A percentile compares a stretch with the other conserved stretches of the same genome.
phyloP scores from a whole-genome alignment of 345 rosid species.

The Geranium brycei region DNA sequence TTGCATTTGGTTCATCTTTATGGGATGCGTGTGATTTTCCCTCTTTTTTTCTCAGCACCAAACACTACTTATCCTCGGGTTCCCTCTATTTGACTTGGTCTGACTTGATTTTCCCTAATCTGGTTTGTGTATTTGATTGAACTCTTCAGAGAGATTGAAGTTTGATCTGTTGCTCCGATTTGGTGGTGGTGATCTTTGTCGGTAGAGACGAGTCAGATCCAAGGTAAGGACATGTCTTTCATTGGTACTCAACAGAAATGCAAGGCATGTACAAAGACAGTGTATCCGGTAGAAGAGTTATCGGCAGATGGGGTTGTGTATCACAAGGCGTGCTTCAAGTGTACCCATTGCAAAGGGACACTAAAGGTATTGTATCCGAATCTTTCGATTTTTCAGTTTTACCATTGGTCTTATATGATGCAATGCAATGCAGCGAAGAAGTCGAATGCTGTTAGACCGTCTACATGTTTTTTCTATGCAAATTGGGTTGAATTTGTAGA shows the following conservation, averaged over 20 bases:
- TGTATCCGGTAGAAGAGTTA: constrained; percentile 81
- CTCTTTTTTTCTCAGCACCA: neutral
- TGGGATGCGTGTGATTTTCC: neutral
- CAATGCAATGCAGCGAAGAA: neutral
- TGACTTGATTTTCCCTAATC: neutral
- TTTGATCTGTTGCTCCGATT: neutral
- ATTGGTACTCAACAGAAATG: constrained; percentile 93
- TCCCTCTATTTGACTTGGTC: neutral
- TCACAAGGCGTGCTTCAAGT: constrained; percentile 91
- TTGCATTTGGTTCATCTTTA: neutral
- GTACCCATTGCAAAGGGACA: constrained; percentile 91
- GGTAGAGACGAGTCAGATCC: constrained; percentile 11
- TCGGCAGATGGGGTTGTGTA: constrained; percentile 85
- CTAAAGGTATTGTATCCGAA: constrained; percentile 36
- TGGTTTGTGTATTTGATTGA: too few relatives aligned
- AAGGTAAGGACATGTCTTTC: constrained; percentile 56
- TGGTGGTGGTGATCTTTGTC: neutral
- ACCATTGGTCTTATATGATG: neutral
- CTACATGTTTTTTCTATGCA: too few relatives aligned
- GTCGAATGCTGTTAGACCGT: too few relatives aligned
- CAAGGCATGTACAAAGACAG: constrained; percentile 93
- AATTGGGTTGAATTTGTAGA: too few relatives aligned
- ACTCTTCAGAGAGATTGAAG: neutral
- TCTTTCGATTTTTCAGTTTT: neutral
- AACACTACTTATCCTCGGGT: neutral